Evolutionary conservation across 2,329 filamentous ascomycete genomes (phyloP), one percentile per base, ranked within the genome.

Genomic region (Leptographium galeiforme): DNA sequence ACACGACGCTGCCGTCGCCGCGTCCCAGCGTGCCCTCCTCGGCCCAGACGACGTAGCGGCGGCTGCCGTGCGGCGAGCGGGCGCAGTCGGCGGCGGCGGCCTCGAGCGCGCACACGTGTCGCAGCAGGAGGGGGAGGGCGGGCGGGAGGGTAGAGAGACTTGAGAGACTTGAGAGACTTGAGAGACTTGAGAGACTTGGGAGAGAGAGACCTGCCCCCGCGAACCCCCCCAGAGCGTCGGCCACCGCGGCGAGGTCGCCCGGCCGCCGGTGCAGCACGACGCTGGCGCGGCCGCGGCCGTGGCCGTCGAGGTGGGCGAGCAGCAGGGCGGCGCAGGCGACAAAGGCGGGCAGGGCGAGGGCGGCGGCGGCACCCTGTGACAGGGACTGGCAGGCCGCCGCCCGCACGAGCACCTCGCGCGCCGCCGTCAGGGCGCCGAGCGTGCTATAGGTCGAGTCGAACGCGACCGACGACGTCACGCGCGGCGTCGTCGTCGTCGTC

Each of bases 381-480:
- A n/a, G n/a, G n/a, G n/a, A n/a, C n/a, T n/a, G n/a, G n/a, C n/a
- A n/a, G n/a, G n/a, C n/a, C n/a, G 68, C 60, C 50, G 66, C 69
- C n/a, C 66, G 65, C 8, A 56, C 55, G 3, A 71, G 50, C 1
- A 70, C 61, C 57, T 70, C 69, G 4, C 69, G 64, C 13, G 59
- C 61, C 6, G 67, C 65, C 36, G 64, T 68, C 12, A 66, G 62
- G 52, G 71, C 72, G 4, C 68, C 70, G 18, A 70, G 68, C 51
- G 69, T 74, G 55, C 70, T 74, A 57, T 73, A 72, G 2, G 47
- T 38, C 8, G 50, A 50, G 19, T 73, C 69, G 52, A 69, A 69
- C 14, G 67, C 64, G 12, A 64, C 61, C 16, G 66, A 63, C 30
- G 62, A 51, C 8, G 32, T 7, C 6, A 36, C 19, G 18, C 25